Percentiles rank a stretch among this genome's conserved stretches.
These are phyloP conservation scores for Bathelium albidoporum DNA, from an alignment of 495 filamentous ascomycete species.

Conservation along the genomic window DNA sequence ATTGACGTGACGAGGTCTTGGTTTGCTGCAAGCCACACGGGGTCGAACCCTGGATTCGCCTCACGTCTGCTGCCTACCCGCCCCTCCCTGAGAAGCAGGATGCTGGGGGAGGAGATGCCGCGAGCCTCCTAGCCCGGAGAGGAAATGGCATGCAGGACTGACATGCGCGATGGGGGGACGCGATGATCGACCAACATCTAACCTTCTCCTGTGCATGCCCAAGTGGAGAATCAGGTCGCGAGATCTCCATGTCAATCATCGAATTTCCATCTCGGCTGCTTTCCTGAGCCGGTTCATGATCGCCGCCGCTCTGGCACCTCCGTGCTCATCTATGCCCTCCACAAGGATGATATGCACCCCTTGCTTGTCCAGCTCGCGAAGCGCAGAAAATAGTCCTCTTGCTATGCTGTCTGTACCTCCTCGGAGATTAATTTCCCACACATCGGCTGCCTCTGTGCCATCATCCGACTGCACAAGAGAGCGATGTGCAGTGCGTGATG, in stretches of 20 bases:
- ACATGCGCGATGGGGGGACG: neutral
- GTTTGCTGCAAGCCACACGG: neutral
- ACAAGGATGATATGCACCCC: conserved; percentile 80
- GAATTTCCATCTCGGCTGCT: conserved; percentile 51
- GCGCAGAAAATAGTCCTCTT: conserved; percentile 72
- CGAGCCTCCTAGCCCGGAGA: too few species aligned
- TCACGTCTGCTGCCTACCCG: too few species aligned
- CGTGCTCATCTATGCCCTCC: conserved; percentile 69
- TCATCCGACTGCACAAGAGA: neutral
- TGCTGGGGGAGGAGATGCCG: too few species aligned
- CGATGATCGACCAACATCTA: neutral
- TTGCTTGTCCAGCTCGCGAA: conserved; percentile 72
- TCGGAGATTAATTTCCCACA: conserved; percentile 55
- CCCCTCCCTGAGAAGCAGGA: too few species aligned
- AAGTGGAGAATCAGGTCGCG: too few species aligned
- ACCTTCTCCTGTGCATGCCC: neutral
- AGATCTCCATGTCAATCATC: too few species aligned
- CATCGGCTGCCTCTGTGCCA: conserved; percentile 7
- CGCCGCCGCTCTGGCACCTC: conserved; percentile 76
- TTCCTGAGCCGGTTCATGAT: conserved; percentile 94
- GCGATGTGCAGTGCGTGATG: neutral
- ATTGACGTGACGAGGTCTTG: too few species aligned
- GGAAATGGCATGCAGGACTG: too few species aligned
- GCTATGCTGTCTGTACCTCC: conserved; percentile 60
- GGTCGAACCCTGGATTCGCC: neutral